These are phyloP conservation scores for Eucalyptus marginata DNA, from an alignment of 345 rosid genomes.

Conservation along the genomic window DNA sequence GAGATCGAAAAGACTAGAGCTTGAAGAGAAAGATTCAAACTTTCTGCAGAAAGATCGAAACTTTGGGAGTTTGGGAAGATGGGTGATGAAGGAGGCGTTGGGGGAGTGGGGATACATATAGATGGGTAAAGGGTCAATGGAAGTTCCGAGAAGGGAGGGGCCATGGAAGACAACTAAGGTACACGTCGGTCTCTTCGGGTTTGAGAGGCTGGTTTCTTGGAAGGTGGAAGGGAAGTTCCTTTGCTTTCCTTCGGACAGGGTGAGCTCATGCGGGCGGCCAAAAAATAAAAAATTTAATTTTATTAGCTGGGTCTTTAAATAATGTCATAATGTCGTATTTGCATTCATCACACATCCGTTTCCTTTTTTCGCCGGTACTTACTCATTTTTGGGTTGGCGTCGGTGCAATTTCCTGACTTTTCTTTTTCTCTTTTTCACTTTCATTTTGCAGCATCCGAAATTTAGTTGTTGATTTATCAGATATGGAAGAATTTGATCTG, in stretches of 20 bases:
- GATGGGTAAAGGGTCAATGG: background rate
- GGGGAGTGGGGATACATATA: background rate
- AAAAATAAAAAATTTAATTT: background rate
- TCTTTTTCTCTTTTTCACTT: background rate
- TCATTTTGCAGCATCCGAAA: background rate
- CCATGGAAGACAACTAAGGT: constrained; percentile 42
- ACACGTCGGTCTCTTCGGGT: constrained; percentile 2
- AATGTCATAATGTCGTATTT: background rate
- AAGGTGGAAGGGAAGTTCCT: background rate
- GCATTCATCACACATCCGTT: background rate
- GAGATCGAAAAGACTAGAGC: background rate
- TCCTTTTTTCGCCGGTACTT: background rate
- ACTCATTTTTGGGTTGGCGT: background rate
- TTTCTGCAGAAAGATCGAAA: background rate
- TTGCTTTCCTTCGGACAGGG: background rate
- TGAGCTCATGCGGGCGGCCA: background rate
- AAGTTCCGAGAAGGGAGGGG: constrained; percentile 43
- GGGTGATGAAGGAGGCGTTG: background rate
- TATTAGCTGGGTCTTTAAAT: background rate
- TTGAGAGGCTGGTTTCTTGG: background rate
- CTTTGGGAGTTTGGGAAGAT: background rate
- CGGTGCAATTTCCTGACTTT: background rate
- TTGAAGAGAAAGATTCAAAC: background rate
- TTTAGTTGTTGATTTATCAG: background rate
- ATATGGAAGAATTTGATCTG: background rate